phyloP scores from a whole-genome alignment of 805 yeast genomes.

The Candida coquimbonensis region DNA sequence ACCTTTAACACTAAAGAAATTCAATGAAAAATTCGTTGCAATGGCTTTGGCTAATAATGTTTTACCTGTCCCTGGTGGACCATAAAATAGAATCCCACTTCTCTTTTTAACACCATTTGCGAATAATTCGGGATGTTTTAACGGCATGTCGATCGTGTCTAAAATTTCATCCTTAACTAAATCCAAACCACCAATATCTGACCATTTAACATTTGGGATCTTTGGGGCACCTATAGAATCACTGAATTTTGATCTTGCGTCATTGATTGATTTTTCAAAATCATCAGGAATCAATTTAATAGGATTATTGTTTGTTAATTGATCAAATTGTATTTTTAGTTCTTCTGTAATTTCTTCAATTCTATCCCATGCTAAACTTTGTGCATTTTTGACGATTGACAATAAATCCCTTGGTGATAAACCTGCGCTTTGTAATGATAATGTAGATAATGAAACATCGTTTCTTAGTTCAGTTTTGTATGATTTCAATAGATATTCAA shows the following conservation, averaged over 20 bases:
- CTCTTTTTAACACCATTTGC: constrained; percentile 86
- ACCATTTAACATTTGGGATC: constrained; percentile 94
- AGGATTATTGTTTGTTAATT: constrained; percentile 38
- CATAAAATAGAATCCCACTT: constrained; percentile 90
- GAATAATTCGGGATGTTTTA: constrained; percentile 87
- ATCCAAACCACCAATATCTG: constrained; percentile 94
- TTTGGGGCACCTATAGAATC: constrained; percentile 96
- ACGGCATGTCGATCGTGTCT: constrained; percentile 94
- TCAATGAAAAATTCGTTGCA: constrained; percentile 89
- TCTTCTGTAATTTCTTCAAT: constrained; percentile 26
- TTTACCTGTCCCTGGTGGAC: constrained; percentile 99
- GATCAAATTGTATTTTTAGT: constrained; percentile 5
- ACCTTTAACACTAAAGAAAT: constrained; percentile 94
- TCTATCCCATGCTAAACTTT: constrained; percentile 47
- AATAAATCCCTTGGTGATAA: constrained; percentile 76
- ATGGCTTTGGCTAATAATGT: constrained; percentile 94
- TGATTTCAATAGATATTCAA: constrained; percentile 40
- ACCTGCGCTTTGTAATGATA: constrained; percentile 89
- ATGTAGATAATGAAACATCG: constrained; percentile 46
- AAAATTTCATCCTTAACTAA: constrained; percentile 84
- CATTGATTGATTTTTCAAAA: constrained; percentile 63
- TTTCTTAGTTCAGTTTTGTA: constrained; percentile 23
- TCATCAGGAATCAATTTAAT: constrained; percentile 50
- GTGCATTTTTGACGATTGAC: constrained; percentile 64
- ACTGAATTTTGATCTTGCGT: constrained; percentile 81